phyloP scores from a whole-genome alignment of 192 early-diverging fungal genomes.

The Geranomyces michiganensis region DNA sequence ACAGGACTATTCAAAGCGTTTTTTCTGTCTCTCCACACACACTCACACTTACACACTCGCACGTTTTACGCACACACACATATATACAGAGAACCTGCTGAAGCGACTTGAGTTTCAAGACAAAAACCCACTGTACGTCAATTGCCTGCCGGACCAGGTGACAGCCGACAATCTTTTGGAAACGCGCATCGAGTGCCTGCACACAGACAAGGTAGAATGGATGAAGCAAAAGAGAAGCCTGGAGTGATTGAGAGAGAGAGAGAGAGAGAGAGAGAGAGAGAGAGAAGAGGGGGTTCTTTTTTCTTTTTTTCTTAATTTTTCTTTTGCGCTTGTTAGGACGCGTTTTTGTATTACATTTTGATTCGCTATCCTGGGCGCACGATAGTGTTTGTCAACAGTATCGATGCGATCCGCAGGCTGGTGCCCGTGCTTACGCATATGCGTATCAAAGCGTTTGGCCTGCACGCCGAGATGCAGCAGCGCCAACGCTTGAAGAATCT shows the following conservation, averaged over 20 bases:
- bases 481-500: conserved; percentile 91
- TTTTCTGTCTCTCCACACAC: neutral
- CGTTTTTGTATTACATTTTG: conserved; percentile 81
- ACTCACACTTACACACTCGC: no score
- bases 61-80: no score
- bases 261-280: no score
- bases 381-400: conserved; percentile 94
- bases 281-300: no score
- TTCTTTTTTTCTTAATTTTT: neutral
- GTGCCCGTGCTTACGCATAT: conserved; percentile 81
- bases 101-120: conserved; percentile 76
- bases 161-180: conserved; percentile 76
- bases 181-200: conserved; percentile 83
- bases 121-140: conserved; percentile 72
- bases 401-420: conserved; percentile 87
- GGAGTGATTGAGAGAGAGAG: no score
- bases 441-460: conserved; percentile 70
- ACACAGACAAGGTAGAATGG: conserved; percentile 64
- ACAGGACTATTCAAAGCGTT: neutral
- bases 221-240: conserved; percentile 1
- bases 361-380: conserved; percentile 85
- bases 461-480: conserved; percentile 98
- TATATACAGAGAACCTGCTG: conserved; percentile 69
- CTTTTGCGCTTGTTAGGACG: conserved; percentile 40
- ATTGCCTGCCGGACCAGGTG: conserved; percentile 67